A percentile compares a stretch with the other conserved stretches of the same genome.
phyloP scores from a whole-genome alignment of 768 basidiomycete genomes.

The Lactarius sanguifluus region DNA sequence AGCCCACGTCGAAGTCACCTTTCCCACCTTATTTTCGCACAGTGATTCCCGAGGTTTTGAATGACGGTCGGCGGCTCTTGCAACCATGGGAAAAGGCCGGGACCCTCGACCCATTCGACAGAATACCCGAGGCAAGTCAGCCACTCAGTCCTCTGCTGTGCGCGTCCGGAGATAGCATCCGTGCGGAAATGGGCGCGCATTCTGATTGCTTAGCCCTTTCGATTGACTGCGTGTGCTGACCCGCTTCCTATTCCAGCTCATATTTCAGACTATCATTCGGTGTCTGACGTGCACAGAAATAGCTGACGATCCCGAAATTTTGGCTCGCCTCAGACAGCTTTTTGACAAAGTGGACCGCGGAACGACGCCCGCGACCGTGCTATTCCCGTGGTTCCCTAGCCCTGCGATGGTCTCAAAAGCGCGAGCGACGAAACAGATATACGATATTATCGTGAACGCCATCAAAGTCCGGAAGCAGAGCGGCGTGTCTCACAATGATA shows the following conservation, averaged over 20 bases:
- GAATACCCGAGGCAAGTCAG: conserved; percentile 58
- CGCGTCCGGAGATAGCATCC: conserved; percentile 13
- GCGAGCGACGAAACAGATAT: conserved; percentile 72
- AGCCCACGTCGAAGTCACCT: conserved; percentile 13
- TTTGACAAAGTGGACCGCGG: conserved; percentile 69
- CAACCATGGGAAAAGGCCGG: conserved; percentile 65
- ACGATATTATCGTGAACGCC: conserved; percentile 60
- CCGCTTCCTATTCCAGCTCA: conserved; percentile 38
- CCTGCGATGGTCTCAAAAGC: conserved; percentile 71
- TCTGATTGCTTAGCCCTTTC: background rate
- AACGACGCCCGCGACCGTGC: conserved; percentile 69
- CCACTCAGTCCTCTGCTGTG: conserved; percentile 9
- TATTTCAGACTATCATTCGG: conserved; percentile 73
- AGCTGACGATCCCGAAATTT: conserved; percentile 60
- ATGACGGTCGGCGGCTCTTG: conserved; percentile 62
- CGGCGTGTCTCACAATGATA: conserved; percentile 59
- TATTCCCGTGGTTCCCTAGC: conserved; percentile 75
- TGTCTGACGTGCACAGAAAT: conserved; percentile 67
- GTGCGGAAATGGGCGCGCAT: conserved; percentile 1
- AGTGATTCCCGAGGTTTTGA: conserved; percentile 67
- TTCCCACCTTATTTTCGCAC: conserved; percentile 26
- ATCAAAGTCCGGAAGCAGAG: conserved; percentile 58
- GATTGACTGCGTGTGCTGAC: conserved; percentile 3
- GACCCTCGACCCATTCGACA: conserved; percentile 70
- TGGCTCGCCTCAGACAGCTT: conserved; percentile 58